phyloP scores from a whole-genome alignment of 1,284 basidiomycete species.

The Cerrena zonata region DNA sequence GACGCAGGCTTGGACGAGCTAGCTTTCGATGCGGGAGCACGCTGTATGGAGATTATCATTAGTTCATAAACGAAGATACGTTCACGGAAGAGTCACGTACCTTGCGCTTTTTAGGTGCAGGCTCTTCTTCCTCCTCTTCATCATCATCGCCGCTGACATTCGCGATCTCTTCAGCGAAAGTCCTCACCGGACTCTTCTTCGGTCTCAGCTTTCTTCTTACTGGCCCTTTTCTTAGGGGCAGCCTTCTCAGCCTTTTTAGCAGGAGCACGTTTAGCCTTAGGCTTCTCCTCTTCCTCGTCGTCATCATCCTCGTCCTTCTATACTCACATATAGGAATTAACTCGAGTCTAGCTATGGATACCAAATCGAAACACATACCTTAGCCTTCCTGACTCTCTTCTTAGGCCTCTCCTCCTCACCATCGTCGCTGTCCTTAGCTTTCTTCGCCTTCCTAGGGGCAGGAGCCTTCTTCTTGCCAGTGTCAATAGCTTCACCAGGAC shows the following conservation, averaged over 20 bases:
- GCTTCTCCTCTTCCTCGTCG: conserved; percentile 32
- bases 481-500: conserved; percentile 24
- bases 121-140: conserved; percentile 25
- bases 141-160: conserved; percentile 28
- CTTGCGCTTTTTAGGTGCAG: conserved; percentile 32
- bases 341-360: too few relatives aligned
- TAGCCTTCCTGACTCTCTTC: conserved; percentile 29
- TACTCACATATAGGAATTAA: conserved; percentile 13
- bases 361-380: too few relatives aligned
- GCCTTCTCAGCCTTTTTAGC: conserved; percentile 24
- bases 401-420: conserved; percentile 34
- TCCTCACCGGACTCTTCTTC: conserved; percentile 32
- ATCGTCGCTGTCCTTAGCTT: conserved; percentile 25
- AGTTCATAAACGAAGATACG: background rate
- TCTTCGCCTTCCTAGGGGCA: conserved; percentile 31
- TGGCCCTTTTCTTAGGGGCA: conserved; percentile 30
- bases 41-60: conserved; percentile 12
- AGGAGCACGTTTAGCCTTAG: conserved; percentile 29
- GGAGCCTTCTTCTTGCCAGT: conserved; percentile 26
- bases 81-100: conserved; percentile 17
- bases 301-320: conserved; percentile 27
- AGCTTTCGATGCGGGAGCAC: conserved; percentile 23
- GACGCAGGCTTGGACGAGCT: conserved; percentile 23
- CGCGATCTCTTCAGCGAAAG: conserved; percentile 30
- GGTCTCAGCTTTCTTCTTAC: conserved; percentile 31